These are phyloP conservation scores for Mycena leptocephala DNA, from an alignment of 768 basidiomycete species.

Conservation along the genomic window DNA sequence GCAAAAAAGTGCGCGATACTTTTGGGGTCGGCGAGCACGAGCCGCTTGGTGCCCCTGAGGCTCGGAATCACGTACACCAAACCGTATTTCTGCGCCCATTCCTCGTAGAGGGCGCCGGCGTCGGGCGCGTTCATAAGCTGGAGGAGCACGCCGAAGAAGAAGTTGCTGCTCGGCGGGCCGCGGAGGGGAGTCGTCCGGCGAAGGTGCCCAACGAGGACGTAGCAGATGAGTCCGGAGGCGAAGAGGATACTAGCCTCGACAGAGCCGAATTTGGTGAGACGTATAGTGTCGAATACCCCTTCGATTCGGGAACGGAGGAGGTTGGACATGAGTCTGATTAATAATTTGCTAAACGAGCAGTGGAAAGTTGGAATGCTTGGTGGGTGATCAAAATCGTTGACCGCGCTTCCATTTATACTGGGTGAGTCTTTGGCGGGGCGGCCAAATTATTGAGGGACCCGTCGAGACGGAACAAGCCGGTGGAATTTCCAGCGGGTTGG, in stretches of 20 bases:
- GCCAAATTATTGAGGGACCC: too few species aligned
- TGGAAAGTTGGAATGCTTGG: too few species aligned
- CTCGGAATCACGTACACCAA: conserved; percentile 60
- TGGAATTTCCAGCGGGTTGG: too few species aligned
- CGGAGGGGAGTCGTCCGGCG: conserved; percentile 50
- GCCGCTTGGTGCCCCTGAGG: conserved; percentile 49
- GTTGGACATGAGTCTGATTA: too few species aligned
- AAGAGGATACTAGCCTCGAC: neutral
- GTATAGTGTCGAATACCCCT: too few species aligned
- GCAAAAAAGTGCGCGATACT: conserved; percentile 67
- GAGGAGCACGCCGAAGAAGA: conserved; percentile 59
- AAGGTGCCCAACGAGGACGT: neutral
- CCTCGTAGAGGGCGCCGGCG: conserved; percentile 55
- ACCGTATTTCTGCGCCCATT: conserved; percentile 67
- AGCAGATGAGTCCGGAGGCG: neutral
- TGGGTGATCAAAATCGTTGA: too few species aligned
- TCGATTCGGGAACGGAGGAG: too few species aligned
- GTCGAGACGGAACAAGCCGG: too few species aligned
- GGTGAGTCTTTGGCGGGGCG: too few species aligned
- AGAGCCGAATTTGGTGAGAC: too few species aligned
- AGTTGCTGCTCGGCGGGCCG: conserved; percentile 60
- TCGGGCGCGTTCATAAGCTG: conserved; percentile 48
- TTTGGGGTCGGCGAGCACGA: conserved; percentile 48
- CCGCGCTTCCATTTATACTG: too few species aligned
- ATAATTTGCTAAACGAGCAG: too few species aligned